phyloP scores from a whole-genome alignment of 768 basidiomycete species.

The Pilatotrama ljubarskyi region DNA sequence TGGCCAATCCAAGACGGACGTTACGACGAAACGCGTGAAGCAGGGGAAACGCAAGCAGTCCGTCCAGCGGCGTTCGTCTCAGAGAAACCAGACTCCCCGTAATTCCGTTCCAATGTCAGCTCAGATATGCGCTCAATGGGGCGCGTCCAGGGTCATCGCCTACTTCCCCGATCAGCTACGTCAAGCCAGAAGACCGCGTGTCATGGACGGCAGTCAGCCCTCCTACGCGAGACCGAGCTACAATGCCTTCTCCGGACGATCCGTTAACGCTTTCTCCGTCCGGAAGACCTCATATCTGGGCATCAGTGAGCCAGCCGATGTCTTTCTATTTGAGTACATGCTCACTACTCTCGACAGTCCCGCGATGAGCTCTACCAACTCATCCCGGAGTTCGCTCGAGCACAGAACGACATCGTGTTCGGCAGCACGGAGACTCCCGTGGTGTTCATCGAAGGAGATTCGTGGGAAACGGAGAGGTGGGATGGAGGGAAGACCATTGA shows the following conservation, averaged over 20 bases:
- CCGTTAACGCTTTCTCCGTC: neutral
- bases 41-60: neutral
- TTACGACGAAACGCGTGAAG: neutral
- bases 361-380: constrained; percentile 22
- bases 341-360: constrained; percentile 8
- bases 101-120: neutral
- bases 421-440: constrained; percentile 18
- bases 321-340: too few relatives aligned
- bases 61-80: neutral
- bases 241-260: neutral
- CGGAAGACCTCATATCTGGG: neutral
- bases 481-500: constrained; percentile 12
- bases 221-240: neutral
- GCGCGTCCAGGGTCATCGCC: neutral
- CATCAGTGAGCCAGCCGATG: neutral
- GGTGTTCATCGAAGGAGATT: constrained; percentile 20
- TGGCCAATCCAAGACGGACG: neutral
- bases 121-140: neutral
- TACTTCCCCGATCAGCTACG: neutral
- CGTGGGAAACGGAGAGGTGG: constrained; percentile 20
- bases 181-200: neutral
- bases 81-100: neutral
- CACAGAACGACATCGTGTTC: constrained; percentile 18
- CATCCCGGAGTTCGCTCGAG: constrained; percentile 17
- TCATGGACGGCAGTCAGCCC: neutral